phyloP scores from a whole-genome alignment of 371 early-diverging fungal genomes.

The Mucor lusitanicus region DNA sequence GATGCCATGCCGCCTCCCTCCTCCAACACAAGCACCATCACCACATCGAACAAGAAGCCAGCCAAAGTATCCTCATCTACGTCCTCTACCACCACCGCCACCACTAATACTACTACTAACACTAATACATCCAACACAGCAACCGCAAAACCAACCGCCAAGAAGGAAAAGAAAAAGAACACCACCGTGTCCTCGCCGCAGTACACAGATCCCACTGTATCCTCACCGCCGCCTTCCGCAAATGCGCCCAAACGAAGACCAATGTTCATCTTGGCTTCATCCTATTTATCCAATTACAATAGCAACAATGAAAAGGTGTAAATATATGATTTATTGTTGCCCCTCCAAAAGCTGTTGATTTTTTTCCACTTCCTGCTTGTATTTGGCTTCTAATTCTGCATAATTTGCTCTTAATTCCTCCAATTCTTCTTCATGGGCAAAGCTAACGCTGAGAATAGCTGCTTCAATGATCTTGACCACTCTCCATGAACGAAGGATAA shows the following conservation, averaged over 20 bases:
- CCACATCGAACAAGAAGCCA: not conserved
- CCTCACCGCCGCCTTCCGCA: not conserved
- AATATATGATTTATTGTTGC: not conserved
- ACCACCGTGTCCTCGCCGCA: not conserved
- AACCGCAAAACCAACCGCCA: not conserved
- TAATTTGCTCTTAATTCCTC: constrained; percentile 22
- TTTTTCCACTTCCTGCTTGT: constrained; percentile 26
- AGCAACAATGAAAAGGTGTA: constrained; percentile 4
- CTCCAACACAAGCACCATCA: not conserved
- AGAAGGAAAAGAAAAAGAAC: constrained; percentile 1
- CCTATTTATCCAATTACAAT: constrained; percentile 26
- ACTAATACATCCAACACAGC: not conserved
- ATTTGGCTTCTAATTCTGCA: constrained; percentile 23
- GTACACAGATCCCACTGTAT: not conserved
- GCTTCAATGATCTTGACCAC: constrained; percentile 51
- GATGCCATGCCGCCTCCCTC: not conserved
- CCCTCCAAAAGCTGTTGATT: constrained; percentile 12
- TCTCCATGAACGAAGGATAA: constrained; percentile 55
- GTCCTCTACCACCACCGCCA: not conserved
- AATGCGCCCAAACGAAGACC: constrained; percentile 24
- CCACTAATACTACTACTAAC: not conserved
- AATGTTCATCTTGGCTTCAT: constrained; percentile 31
- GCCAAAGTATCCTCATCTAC: not conserved
- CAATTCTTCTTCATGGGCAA: constrained; percentile 29
- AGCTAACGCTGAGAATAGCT: constrained; percentile 37